Conservation (phyloP, 1,284 basidiomycete species). For the Paramarasmius palmivorus region DNA sequence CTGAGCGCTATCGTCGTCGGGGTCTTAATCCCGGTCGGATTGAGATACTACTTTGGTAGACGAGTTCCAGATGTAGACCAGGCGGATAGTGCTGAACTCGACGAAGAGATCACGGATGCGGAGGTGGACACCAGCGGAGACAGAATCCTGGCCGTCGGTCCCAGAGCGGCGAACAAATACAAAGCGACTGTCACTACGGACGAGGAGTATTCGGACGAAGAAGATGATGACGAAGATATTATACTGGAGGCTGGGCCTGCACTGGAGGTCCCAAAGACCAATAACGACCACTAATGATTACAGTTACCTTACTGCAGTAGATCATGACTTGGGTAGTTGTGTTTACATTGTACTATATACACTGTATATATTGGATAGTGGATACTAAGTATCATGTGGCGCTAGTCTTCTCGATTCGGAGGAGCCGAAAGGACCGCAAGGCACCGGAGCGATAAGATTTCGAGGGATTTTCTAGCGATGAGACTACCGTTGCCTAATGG, state of each 20-base stretch:
- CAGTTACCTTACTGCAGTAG: not conserved
- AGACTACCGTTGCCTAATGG: not conserved
- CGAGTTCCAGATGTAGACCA: constrained; percentile 48
- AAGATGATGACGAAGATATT: constrained; percentile 55
- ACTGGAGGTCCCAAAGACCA: constrained; percentile 21
- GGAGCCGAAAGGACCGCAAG: not conserved
- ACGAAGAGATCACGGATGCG: constrained; percentile 14
- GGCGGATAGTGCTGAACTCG: constrained; percentile 23
- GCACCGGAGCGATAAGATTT: not conserved
- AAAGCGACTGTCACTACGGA: constrained; percentile 36
- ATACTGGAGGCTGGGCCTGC: constrained; percentile 70
- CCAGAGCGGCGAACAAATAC: constrained; percentile 43
- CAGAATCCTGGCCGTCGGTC: constrained; percentile 50
- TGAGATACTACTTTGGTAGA: constrained; percentile 74
- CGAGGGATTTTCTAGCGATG: not conserved
- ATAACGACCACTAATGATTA: not conserved
- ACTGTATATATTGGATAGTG: not conserved
- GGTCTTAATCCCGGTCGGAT: constrained; percentile 87
- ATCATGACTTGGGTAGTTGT: not conserved
- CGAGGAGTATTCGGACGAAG: constrained; percentile 34
- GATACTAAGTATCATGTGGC: not conserved
- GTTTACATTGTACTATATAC: not conserved
- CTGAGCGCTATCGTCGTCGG: constrained; percentile 85
- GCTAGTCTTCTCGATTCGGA: not conserved
- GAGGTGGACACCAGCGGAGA: constrained; percentile 42